Evolutionary conservation across 805 yeast genomes (phyloP).

Genomic region (Candida sphagnicola): DNA sequence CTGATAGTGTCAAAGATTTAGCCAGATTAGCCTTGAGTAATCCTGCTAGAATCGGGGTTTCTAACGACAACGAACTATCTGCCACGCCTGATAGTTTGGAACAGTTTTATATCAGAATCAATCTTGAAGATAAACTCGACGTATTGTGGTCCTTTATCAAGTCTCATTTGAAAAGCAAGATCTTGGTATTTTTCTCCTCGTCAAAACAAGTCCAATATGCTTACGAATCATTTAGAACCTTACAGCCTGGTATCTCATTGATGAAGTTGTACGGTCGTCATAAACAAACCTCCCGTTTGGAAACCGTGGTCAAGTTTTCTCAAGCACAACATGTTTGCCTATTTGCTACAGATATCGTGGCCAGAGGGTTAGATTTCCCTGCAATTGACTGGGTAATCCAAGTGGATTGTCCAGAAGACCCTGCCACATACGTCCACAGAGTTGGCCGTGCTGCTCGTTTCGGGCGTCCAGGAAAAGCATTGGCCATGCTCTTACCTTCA

Average conservation of each 20-base stretch:
- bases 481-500: conserved; percentile 76
- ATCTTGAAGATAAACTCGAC: conserved; percentile 78
- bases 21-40: conserved; percentile 72
- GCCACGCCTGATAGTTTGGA: conserved; percentile 82
- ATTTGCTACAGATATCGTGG: conserved; percentile 88
- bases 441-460: conserved; percentile 89
- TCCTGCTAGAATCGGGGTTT: conserved; percentile 47
- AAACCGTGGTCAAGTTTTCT: conserved; percentile 73
- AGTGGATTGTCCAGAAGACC: conserved; percentile 87
- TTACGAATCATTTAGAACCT: conserved; percentile 78
- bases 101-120: conserved; percentile 73
- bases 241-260: conserved; percentile 89
- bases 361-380: conserved; percentile 90
- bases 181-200: conserved; percentile 79
- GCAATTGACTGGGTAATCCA: conserved; percentile 95
- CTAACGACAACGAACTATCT: conserved; percentile 45
- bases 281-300: conserved; percentile 84
- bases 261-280: conserved; percentile 86
- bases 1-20: conserved; percentile 74
- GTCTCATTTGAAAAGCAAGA: conserved; percentile 74
- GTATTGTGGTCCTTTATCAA: conserved; percentile 82
- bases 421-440: conserved; percentile 84
- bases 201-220: conserved; percentile 89
- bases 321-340: conserved; percentile 77
- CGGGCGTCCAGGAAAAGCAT: conserved; percentile 78